phyloP scores from a whole-genome alignment of 306 rosid species.

The Hippophae rhamnoides region DNA sequence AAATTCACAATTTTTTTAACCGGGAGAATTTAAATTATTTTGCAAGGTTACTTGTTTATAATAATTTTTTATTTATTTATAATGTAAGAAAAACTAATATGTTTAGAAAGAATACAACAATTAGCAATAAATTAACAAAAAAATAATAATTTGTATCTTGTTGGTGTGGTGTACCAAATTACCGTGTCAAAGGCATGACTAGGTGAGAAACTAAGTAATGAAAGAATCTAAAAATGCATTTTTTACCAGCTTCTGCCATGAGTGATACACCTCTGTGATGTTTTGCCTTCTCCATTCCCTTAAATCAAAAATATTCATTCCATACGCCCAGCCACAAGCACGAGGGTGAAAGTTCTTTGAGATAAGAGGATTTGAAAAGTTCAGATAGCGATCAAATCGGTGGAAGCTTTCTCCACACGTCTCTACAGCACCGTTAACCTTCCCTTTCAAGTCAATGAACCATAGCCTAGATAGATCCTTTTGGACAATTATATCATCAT shows the following conservation, averaged over 20 bases:
- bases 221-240: constrained; percentile 6
- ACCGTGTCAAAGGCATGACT: neutral
- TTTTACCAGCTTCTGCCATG: constrained; percentile 93
- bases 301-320: constrained; percentile 93
- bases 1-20: no score
- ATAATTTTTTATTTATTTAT: no score
- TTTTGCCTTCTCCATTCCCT: constrained; percentile 90
- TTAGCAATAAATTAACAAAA: no score
- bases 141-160: no score
- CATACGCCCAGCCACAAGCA: constrained; percentile 99
- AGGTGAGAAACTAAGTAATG: neutral
- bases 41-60: no score
- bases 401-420: constrained; percentile 95
- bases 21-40: no score
- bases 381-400: constrained; percentile 90
- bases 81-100: no score
- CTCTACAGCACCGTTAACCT: constrained; percentile 97
- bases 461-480: constrained; percentile 83
- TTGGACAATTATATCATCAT: constrained; percentile 91
- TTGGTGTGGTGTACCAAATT: neutral
- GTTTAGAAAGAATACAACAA: no score
- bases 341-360: constrained; percentile 77
- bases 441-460: constrained; percentile 76
- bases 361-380: constrained; percentile 90
- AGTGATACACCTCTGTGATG: constrained; percentile 80